Base-by-base conservation (phyloP, 140 eudicot genomes). In the Stevia rebaudiana region DNA sequence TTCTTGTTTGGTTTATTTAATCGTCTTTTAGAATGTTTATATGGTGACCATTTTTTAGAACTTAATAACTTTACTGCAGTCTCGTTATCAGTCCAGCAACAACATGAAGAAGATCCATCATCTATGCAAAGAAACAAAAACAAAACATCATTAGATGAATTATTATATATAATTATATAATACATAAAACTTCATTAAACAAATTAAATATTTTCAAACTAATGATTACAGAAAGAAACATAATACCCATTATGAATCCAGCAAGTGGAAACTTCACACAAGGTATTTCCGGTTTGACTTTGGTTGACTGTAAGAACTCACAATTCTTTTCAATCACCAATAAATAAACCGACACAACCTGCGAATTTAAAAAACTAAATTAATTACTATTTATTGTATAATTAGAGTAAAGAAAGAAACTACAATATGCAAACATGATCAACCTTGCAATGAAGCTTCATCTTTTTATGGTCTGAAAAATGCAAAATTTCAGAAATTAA, bases 51-150 rank as follows among this genome's bases (percentile, higher is more conserved):
- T 63, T 80, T 77, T 13, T 71, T 78, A 58, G 79, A 64, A 41
- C 81, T 70, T 13, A 92, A 80, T 17, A 88, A 71, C 37, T 67
- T 72, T 49, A 79, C 48, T 4, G 83, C 95, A 12, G 37, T 85
- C 65, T 88, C 83, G n/a, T 79, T 67, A 63, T 79, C 80, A 17
- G 84, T 72, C 98, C 98, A 92, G 83, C 96, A 88, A 78, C 96
- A 92, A 67, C 89, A 87, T 2, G 68, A 69, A 64, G 95, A 83
- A 61, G 96, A 82, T 19, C 96, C 98, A 72, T 85, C 95, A 61
- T 92, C 98, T 92, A 71, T 39, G 39, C 63, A 44, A n/a, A n/a
- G 30, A 28, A 37, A 40, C 52, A 28, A 33, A 58, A 17, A 12
- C 19, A 21, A 49, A 51, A 1, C 10, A 46, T 15, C 21, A 53